Evolutionary conservation across 108 stramenopile species (phyloP), one percentile per base, ranked within the genome.

Genomic region (Schizochytrium sp.): DNA sequence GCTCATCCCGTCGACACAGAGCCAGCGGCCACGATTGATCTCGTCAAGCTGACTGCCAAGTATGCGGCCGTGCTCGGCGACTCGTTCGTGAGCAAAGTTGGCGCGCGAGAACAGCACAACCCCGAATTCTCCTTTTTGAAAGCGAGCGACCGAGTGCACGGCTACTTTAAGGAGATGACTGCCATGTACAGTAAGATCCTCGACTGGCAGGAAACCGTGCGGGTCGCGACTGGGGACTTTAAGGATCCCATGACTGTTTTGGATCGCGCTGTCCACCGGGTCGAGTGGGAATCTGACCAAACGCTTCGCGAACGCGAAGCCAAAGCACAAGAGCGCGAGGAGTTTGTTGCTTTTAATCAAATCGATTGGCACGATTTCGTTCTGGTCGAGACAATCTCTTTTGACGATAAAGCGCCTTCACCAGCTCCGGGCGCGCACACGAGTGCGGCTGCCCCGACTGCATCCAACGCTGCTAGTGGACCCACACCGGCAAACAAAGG

Each of bases 301-400:
- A 2, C 45, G 48, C n/a, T 69, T 6, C 45, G 51, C n/a, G 76
- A 83, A 12, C 48, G 76, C n/a, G 76, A 83, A 12, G n/a, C 28
- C 48, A 83, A 83, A 34, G 76, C 51, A 34, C n/a, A 47, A 4
- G 76, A 83, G 48, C 48, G 45, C 25, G 76, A 83, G 23, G 76
- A 83, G 3, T 53, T 83, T 23, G 28, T 83, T 16, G 76, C 45
- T 12, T 83, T 21, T 23, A 83, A 83, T 34, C 76, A 83, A 53
- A 83, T 83, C 76, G 76, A 83, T 5, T 83, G 76, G 76, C 76
- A 83, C 76, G 51, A 83, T 34, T 83, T 83, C 3, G 76, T 53
- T 6, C 51, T 83, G 25, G 76, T 83, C 0, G 76, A 53, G 5
- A 83, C 76, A 53, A 83, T 83, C 45, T 47, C 45, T 0, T 83